Percentiles rank a stretch among this genome's conserved stretches.
Conservation (phyloP, 2,329 filamentous ascomycete genomes). For the Penicillium sp. region DNA sequence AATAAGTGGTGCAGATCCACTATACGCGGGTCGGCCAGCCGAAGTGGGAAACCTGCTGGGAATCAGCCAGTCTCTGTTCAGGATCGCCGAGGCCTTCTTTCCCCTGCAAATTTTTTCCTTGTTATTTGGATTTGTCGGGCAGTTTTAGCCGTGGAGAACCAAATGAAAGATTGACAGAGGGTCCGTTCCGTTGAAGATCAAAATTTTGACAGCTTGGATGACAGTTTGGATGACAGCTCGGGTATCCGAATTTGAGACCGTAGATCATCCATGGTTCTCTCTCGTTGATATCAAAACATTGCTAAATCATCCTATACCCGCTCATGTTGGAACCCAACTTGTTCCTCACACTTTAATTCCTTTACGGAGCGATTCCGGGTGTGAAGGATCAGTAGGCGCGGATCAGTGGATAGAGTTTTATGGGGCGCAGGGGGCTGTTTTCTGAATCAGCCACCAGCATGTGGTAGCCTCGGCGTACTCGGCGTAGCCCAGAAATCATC, state of each 20-base stretch:
- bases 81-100: background rate
- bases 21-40: background rate
- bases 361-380: background rate
- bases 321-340: background rate
- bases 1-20: conserved; percentile 1
- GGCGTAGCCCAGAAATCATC: no score
- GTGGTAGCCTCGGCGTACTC: no score
- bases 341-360: background rate
- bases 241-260: no score
- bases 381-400: conserved; percentile 1
- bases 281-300: background rate
- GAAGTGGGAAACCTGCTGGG: background rate
- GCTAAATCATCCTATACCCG: background rate
- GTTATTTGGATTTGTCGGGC: background rate
- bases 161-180: background rate
- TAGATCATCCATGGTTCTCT: no score
- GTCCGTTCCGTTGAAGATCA: background rate
- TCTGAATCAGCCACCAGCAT: background rate
- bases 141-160: background rate
- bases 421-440: background rate
- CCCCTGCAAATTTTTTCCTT: background rate
- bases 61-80: background rate
- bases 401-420: background rate
- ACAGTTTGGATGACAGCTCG: background rate
- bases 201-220: background rate